These are phyloP conservation scores for Pseudogymnoascus sp. DNA, from an alignment of 2,329 filamentous ascomycete species.

Conservation along the genomic window DNA sequence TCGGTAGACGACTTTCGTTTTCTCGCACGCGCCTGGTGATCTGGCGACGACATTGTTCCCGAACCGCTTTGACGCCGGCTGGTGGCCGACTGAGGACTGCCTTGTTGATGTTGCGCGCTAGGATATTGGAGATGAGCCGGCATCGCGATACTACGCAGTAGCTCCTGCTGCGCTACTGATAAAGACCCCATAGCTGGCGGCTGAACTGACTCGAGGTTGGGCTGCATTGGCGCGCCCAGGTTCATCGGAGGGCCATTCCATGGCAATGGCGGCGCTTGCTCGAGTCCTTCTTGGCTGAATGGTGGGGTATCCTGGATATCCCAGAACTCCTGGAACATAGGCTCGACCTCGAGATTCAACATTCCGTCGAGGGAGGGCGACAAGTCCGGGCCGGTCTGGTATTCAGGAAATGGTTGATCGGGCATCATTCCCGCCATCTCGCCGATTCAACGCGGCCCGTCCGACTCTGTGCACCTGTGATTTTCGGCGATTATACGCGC, in stretches of 20 bases:
- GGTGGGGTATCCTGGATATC: slow-evolving; percentile 24
- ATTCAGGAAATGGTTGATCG: slow-evolving; percentile 7
- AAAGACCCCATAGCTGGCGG: slow-evolving; percentile 34
- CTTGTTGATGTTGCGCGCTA: slow-evolving; percentile 29
- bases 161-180: slow-evolving; percentile 53
- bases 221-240: slow-evolving; percentile 16
- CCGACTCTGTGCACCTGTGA: neutral
- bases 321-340: slow-evolving; percentile 24
- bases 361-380: neutral
- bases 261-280: slow-evolving; percentile 25
- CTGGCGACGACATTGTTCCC: slow-evolving; percentile 49
- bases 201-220: slow-evolving; percentile 13
- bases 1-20: slow-evolving; percentile 65
- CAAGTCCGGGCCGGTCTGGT: neutral
- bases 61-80: slow-evolving; percentile 40
- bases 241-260: slow-evolving; percentile 27
- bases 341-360: slow-evolving; percentile 15
- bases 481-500: neutral
- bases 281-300: slow-evolving; percentile 25
- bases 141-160: slow-evolving; percentile 57
- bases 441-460: neutral
- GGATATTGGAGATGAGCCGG: slow-evolving; percentile 51
- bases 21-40: slow-evolving; percentile 42
- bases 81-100: slow-evolving; percentile 49
- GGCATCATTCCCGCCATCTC: slow-evolving; percentile 7